Evolutionary conservation across 192 early-diverging fungal species (phyloP).

Genomic region (Backusella liffmaniae): DNA sequence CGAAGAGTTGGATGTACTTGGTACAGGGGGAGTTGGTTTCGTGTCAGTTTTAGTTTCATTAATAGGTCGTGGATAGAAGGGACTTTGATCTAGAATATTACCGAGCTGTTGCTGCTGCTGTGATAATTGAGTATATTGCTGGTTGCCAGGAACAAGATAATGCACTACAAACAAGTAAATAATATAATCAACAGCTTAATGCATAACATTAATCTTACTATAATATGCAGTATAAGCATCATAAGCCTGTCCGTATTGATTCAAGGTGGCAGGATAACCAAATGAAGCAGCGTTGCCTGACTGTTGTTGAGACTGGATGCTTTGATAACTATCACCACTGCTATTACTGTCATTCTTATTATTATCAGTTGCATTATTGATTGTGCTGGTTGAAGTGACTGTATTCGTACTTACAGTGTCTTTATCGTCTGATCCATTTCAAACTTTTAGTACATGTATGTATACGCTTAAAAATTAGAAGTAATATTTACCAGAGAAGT

Average conservation of each 20-base stretch:
- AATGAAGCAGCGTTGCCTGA: not conserved
- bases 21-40: conserved; percentile 28
- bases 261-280: conserved; percentile 17
- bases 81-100: not conserved
- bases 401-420: not conserved
- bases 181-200: not conserved
- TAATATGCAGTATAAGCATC: conserved; percentile 16
- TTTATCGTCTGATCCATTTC: not conserved
- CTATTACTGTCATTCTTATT: not conserved
- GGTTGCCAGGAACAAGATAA: not conserved
- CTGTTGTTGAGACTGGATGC: not conserved
- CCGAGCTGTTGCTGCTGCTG: not conserved
- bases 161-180: not conserved
- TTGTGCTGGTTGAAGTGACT: not conserved
- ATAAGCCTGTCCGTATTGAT: conserved; percentile 28
- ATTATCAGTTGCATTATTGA: not conserved
- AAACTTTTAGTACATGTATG: not conserved
- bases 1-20: conserved; percentile 29
- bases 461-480: not conserved
- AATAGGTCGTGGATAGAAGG: not conserved
- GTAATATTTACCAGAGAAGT: conserved; percentile 3
- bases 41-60: not conserved
- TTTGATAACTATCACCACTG: not conserved
- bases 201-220: not conserved
- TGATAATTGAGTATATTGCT: not conserved